These are phyloP conservation scores for Ophiostoma sp. DNA, from an alignment of 2,329 filamentous ascomycete genomes.

Conservation along the genomic window DNA sequence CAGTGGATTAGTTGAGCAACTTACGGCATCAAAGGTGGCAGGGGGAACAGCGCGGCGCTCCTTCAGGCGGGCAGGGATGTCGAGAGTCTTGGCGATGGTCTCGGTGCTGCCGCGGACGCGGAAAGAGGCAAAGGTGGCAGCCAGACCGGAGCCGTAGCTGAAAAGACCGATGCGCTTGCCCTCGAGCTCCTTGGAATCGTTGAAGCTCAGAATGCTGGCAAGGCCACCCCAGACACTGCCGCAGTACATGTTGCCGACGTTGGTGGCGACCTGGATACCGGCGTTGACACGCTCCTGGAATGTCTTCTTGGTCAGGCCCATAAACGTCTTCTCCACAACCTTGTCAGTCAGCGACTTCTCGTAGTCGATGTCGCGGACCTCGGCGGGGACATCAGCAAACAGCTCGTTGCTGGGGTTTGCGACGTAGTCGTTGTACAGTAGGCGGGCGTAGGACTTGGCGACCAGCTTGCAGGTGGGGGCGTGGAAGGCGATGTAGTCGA, in stretches of 20 bases:
- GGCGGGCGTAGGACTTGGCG: conserved; percentile 74
- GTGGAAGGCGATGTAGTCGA: conserved; percentile 80
- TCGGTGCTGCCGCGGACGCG: conserved; percentile 67
- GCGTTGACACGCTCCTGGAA: conserved; percentile 73
- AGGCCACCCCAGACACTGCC: conserved; percentile 72
- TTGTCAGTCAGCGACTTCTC: conserved; percentile 75
- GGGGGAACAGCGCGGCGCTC: conserved; percentile 62
- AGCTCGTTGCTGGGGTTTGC: conserved; percentile 59
- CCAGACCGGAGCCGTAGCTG: conserved; percentile 74
- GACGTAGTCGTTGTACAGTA: conserved; percentile 83
- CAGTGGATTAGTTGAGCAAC: conserved; percentile 31
- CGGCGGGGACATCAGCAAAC: conserved; percentile 70
- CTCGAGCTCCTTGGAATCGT: conserved; percentile 57
- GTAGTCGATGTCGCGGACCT: conserved; percentile 74
- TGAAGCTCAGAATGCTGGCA: conserved; percentile 61
- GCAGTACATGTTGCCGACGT: conserved; percentile 67
- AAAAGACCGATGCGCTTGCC: conserved; percentile 72
- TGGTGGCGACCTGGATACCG: conserved; percentile 68
- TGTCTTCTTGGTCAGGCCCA: conserved; percentile 76
- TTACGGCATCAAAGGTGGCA: conserved; percentile 67
- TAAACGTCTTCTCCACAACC: conserved; percentile 80
- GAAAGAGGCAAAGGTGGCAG: conserved; percentile 66
- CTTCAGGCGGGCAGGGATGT: conserved; percentile 64
- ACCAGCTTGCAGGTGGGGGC: conserved; percentile 83
- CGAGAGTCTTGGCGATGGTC: conserved; percentile 59